Evolutionary conservation across 169 alveolate species (phyloP).

Genomic region (Eimeria mitis): DNA sequence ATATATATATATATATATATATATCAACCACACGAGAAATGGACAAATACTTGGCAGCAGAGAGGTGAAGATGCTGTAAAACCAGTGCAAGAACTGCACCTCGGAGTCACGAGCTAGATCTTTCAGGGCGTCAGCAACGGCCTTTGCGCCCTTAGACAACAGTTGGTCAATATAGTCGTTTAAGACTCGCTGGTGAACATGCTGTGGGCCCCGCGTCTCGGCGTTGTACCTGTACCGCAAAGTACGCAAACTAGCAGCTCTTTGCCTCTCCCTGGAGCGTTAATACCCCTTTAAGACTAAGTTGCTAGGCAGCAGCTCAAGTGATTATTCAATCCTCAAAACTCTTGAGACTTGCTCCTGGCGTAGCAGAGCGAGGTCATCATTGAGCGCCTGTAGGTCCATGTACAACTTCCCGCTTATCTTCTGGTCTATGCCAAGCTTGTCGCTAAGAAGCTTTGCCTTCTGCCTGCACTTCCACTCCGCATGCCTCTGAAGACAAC

Average conservation of each 20-base stretch:
- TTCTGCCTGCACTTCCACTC: conserved; percentile 79
- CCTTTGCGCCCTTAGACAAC: conserved; percentile 65
- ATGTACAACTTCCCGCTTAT: conserved; percentile 61
- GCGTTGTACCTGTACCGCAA: conserved; percentile 47
- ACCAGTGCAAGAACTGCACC: background rate
- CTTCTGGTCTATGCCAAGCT: conserved; percentile 69
- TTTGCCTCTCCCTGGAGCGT: background rate
- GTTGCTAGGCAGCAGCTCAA: background rate
- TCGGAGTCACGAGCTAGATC: conserved; percentile 70
- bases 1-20: background rate
- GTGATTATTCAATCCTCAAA: background rate
- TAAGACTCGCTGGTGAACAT: conserved; percentile 60
- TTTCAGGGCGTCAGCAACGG: conserved; percentile 58
- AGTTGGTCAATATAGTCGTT: conserved; percentile 70
- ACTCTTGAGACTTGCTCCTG: conserved; percentile 57
- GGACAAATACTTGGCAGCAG: background rate
- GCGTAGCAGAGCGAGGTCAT: conserved; percentile 62
- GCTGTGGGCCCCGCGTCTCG: conserved; percentile 76
- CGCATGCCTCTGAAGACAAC: conserved; percentile 73
- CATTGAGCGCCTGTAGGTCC: conserved; percentile 74
- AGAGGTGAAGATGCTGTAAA: background rate
- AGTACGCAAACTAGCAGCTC: background rate
- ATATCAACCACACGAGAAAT: background rate
- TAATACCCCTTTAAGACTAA: background rate
- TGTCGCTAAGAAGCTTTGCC: conserved; percentile 44